Base-by-base conservation (phyloP, 2,329 filamentous ascomycete genomes). In the Hypomyces perniciosus region DNA sequence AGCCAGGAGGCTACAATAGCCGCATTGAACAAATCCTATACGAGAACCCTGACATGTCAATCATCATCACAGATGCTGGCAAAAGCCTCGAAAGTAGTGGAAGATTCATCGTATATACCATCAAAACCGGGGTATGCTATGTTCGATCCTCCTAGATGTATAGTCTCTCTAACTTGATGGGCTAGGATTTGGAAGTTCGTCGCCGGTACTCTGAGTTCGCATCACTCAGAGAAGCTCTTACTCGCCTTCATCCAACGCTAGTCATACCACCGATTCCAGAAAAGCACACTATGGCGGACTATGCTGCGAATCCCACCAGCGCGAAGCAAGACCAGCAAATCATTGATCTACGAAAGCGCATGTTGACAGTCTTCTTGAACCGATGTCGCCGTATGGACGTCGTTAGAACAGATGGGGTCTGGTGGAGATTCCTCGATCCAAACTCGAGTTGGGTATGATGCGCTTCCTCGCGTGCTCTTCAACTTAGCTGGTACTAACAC, bases 211-310 rank as follows among this genome's bases (percentile, higher is more conserved):
- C 93, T 1, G 93, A 99, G 68, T 99, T 99, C 64, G 87, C 89
- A 34, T 96, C 92, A 12, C 74, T 99, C 51, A 83, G 93, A 62
- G 85, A 90, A 61, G 92, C 92, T 3, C 79, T 99, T 29, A 90
- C 91, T 43, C 87, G 88, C 60, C 79, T 99, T 55, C 95, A 99
- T 65, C 93, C 95, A 6, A 99, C 93, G 0, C 79, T 99, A 39
- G 88, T 99, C 61, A 88, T 99, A 47, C 95, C 93, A 6, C 93
- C 93, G 3, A 99, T 99, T 62, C 93, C 93, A 26, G 95, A 99
- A 72, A 99, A 99, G 70, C 93, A 99, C 69, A 93, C 90, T 42
- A 95, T 99, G 86, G 92, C 92, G 54, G 93, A 99, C 68, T 99
- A 99, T 65, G 93, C 93, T 12, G 91, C 95, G 29, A 97, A 96